Evolutionary conservation across 176 grass and related monocot genomes (phyloP).

Genomic region (Echinochloa phyllopogon): DNA sequence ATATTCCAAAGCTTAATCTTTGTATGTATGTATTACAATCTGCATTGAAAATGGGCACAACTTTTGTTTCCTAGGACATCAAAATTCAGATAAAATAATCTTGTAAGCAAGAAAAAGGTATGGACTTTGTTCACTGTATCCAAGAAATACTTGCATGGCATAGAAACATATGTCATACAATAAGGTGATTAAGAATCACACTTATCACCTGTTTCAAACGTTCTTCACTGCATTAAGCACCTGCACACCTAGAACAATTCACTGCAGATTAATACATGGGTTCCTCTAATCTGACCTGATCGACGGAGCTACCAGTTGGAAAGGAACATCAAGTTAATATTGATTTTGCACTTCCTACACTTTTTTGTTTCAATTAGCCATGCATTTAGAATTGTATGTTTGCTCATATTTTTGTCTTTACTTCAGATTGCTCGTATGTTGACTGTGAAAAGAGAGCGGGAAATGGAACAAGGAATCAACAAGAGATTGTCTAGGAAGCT

Average conservation of each 20-base stretch:
- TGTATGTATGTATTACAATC: background rate
- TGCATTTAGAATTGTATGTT: slow-evolving; percentile 29
- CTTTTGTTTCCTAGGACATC: background rate
- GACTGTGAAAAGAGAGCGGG: slow-evolving; percentile 95
- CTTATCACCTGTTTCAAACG: slow-evolving; percentile 6
- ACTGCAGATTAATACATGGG: slow-evolving; percentile 1
- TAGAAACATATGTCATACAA: background rate
- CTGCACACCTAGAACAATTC: background rate
- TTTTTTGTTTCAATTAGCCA: background rate
- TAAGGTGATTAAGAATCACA: slow-evolving; percentile 19
- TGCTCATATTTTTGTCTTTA: slow-evolving; percentile 26
- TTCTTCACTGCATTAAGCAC: slow-evolving; percentile 11
- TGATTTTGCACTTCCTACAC: background rate
- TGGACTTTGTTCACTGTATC: background rate
- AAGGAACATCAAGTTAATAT: slow-evolving; percentile 19
- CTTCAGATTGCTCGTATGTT: slow-evolving; percentile 89
- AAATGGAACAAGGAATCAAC: slow-evolving; percentile 90
- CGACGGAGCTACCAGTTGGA: background rate
- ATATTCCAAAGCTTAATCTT: background rate
- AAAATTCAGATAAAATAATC: slow-evolving; percentile 18
- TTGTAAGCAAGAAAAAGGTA: background rate
- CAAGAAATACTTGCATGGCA: background rate
- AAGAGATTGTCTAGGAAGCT: slow-evolving; percentile 96
- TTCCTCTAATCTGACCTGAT: background rate
- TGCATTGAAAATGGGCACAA: background rate